These are phyloP conservation scores for Gnomoniopsis smithogilvyi DNA, from an alignment of 2,329 filamentous ascomycete genomes.

Conservation along the genomic window DNA sequence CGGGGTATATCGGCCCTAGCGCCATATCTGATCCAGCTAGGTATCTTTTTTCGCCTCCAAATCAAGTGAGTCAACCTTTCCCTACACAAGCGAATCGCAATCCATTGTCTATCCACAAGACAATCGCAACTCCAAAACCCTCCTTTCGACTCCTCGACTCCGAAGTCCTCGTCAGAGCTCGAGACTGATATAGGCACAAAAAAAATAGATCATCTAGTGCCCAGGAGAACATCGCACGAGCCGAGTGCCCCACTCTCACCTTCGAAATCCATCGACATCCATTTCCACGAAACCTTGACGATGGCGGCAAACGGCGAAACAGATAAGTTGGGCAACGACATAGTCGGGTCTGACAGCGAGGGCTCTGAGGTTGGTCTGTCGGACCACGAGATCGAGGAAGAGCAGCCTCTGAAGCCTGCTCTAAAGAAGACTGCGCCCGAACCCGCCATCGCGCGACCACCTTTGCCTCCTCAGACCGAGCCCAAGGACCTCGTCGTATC, in stretches of 20 bases:
- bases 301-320: slow-evolving; percentile 51
- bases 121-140: not conserved
- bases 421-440: slow-evolving; percentile 73
- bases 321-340: slow-evolving; percentile 67
- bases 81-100: not conserved
- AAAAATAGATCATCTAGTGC: not conserved
- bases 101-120: slow-evolving; percentile 3
- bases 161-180: not conserved
- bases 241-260: slow-evolving; percentile 3
- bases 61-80: slow-evolving; percentile 7
- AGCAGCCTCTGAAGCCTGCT: slow-evolving; percentile 76
- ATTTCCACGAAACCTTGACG: slow-evolving; percentile 21
- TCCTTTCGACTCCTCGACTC: not conserved
- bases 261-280: not conserved
- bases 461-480: slow-evolving; percentile 83
- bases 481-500: slow-evolving; percentile 83
- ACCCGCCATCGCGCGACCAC: slow-evolving; percentile 50
- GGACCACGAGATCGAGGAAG: slow-evolving; percentile 55
- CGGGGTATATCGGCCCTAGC: too few relatives aligned
- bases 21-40: too few relatives aligned
- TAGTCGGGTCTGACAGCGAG: slow-evolving; percentile 64
- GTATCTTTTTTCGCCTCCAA: not conserved
- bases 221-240: not conserved
- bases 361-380: slow-evolving; percentile 50
- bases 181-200: not conserved